Evolutionary conservation across 1,284 basidiomycete species (phyloP).

Genomic region (Cryptococcus sp.): DNA sequence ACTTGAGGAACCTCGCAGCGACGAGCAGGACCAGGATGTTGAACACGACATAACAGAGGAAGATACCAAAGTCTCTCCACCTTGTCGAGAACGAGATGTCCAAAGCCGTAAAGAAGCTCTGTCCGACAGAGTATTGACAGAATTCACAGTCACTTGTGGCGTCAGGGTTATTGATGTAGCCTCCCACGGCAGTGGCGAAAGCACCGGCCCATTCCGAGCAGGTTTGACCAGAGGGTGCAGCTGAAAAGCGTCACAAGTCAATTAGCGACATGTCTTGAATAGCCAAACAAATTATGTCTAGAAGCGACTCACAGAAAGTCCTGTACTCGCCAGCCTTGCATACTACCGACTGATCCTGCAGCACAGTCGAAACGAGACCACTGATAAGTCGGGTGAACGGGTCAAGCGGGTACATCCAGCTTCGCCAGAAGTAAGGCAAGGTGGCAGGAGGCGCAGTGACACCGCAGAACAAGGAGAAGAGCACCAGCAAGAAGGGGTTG

Average conservation of each 20-base stretch:
- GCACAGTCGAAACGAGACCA: slow-evolving; percentile 74
- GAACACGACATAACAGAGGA: slow-evolving; percentile 61
- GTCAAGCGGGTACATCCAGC: slow-evolving; percentile 56
- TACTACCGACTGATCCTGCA: slow-evolving; percentile 69
- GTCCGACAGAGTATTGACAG: slow-evolving; percentile 45
- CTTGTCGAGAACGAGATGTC: slow-evolving; percentile 67
- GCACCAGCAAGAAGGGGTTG: slow-evolving; percentile 66
- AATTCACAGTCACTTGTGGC: slow-evolving; percentile 50
- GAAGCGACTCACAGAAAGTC: slow-evolving; percentile 57
- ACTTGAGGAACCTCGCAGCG: slow-evolving; percentile 68
- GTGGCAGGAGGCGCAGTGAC: slow-evolving; percentile 68
- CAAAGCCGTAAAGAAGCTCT: slow-evolving; percentile 51
- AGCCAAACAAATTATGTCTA: background rate
- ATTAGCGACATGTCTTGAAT: background rate
- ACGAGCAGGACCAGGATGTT: slow-evolving; percentile 71
- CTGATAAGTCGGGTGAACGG: slow-evolving; percentile 68
- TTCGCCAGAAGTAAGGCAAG: slow-evolving; percentile 69
- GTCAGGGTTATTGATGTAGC: slow-evolving; percentile 73
- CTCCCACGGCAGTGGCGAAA: slow-evolving; percentile 66
- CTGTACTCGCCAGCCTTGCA: slow-evolving; percentile 71
- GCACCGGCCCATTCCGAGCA: slow-evolving; percentile 69
- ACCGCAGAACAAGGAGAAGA: slow-evolving; percentile 73
- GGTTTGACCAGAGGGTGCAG: slow-evolving; percentile 72
- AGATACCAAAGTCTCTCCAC: slow-evolving; percentile 73
- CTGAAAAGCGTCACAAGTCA: slow-evolving; percentile 53